Evolutionary conservation across 2,329 filamentous ascomycete genomes (phyloP).

Genomic region (Diaporthe vexans): DNA sequence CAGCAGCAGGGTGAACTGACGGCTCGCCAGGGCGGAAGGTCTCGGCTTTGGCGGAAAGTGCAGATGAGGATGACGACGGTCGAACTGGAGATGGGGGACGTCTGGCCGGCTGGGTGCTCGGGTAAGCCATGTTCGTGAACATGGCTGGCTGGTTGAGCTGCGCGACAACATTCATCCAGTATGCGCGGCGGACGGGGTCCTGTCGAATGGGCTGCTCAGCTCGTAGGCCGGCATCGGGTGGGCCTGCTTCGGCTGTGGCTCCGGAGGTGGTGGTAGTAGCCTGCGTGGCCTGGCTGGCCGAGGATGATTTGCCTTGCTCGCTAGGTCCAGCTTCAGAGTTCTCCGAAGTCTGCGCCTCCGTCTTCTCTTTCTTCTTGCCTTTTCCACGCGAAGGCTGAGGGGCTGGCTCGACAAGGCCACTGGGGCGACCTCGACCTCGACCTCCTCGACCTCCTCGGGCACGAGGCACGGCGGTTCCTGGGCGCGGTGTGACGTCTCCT

Average conservation of each 20-base stretch:
- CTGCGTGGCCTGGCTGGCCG: neutral
- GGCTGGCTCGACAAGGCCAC: constrained; percentile 21
- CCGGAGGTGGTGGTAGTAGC: neutral
- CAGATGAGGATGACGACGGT: constrained; percentile 8
- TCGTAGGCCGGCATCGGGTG: neutral
- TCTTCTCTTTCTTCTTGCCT: neutral
- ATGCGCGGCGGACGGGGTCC: constrained; percentile 1
- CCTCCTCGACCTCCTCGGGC: neutral
- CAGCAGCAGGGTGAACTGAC: neutral
- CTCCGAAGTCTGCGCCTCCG: neutral
- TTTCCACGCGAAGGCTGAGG: neutral
- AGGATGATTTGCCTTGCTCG: neutral
- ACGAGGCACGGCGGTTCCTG: neutral
- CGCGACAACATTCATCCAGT: neutral
- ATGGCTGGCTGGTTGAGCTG: neutral
- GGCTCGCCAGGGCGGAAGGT: constrained; percentile 25
- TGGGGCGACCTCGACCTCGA: neutral
- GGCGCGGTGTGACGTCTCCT: neutral
- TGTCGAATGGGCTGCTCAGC: neutral
- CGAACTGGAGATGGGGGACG: neutral
- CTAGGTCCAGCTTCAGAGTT: neutral
- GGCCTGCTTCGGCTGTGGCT: neutral
- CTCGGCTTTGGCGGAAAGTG: constrained; percentile 11
- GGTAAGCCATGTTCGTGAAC: neutral
- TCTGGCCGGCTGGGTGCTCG: neutral